Base-by-base conservation (phyloP, 768 basidiomycete species). In the Strobilomyces dryophilus region DNA sequence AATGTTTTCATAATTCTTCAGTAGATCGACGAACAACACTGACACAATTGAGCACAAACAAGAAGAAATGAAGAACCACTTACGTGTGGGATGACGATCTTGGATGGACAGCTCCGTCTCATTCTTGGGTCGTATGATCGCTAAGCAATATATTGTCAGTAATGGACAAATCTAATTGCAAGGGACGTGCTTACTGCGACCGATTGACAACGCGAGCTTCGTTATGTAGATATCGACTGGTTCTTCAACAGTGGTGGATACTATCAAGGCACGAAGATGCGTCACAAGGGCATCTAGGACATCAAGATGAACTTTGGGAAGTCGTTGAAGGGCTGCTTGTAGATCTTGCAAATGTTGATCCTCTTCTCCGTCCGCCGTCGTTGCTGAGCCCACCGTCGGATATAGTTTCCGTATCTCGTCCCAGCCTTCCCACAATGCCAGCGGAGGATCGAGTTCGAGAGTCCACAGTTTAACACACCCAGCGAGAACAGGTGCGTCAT, bases 381-480 rank as follows among this genome's bases (percentile, higher is more conserved):
- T 66, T 24, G 77, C 65, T 10, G 81, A 78, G 24, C 87, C 84
- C 49, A 89, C 80, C 71, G 74, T 78, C 6, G 92, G 92, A 63
- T 97, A 98, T n/a, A 97, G 58, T 57, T 83, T 85, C 50, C 90
- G 80, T 55, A 95, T 76, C 29, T 97, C 94, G 40, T 95, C 92
- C 89, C 94, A 98, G 42, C 87, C 83, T 62, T 95, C 92, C 77
- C 86, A 95, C 44, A 89, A 73, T 17, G 83, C 79, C 11, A 97
- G 68, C 26, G 95, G 93, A 8, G 92, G 90, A 63, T 92, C 84
- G 26, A 98, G 79, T 68, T 98, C 95, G n/a, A 97, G 76, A 21
- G 85, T 66, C 90, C 92, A 98, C 14, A 98, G 73, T 71, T 95
- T 98, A 64, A 95, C 71, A 14, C 84, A 76, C 50, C 85, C 84